phyloP scores from a whole-genome alignment of 257 asterid species.

The Gentiana dahurica region DNA sequence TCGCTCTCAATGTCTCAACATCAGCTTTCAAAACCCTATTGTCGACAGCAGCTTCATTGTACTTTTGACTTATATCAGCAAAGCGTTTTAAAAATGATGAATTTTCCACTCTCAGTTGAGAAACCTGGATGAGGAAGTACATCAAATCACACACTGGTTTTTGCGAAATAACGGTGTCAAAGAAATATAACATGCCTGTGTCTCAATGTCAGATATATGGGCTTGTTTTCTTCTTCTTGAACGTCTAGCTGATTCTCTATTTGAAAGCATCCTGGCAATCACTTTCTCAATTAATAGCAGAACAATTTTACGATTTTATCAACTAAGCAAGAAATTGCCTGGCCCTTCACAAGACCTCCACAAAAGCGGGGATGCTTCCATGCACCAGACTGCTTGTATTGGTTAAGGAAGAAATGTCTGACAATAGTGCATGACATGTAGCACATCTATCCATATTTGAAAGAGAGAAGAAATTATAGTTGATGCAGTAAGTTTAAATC shows the following conservation, averaged over 20 bases:
- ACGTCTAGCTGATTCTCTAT: conserved; percentile 98
- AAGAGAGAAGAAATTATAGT: too few species aligned
- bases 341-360: too few species aligned
- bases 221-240: conserved; percentile 97
- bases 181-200: conserved; percentile 38
- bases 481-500: too few species aligned
- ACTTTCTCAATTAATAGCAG: too few species aligned
- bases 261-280: conserved; percentile 74
- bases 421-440: too few species aligned
- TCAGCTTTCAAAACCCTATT: conserved; percentile 94
- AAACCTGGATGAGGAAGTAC: conserved; percentile 41
- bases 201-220: conserved; percentile 90
- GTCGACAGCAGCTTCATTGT: conserved; percentile 91
- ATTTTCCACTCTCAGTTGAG: conserved; percentile 69
- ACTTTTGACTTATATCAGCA: conserved; percentile 70
- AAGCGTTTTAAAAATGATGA: conserved; percentile 69
- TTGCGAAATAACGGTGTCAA: background rate
- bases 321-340: too few species aligned
- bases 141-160: conserved; percentile 9
- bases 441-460: too few species aligned
- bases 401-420: too few species aligned
- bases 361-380: too few species aligned
- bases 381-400: too few species aligned
- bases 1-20: conserved; percentile 89
- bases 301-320: too few species aligned